Conservation (phyloP, 768 basidiomycete genomes). For the Psilocybe cyanescens region DNA sequence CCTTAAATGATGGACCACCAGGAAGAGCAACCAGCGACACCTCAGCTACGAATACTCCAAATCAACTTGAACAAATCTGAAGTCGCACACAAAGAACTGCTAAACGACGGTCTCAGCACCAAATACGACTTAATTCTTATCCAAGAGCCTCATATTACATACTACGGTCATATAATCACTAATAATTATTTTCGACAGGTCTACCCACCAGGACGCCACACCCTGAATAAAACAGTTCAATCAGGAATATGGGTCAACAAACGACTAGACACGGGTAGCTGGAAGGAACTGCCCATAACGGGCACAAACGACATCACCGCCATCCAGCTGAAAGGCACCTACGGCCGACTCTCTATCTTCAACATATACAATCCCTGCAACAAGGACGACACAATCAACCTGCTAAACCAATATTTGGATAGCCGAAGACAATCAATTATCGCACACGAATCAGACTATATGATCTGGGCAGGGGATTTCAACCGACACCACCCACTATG, state of each 20-base stretch:
- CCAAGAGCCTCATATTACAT: slow-evolving; percentile 14
- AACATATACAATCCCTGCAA: slow-evolving; percentile 37
- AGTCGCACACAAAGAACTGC: slow-evolving; percentile 11
- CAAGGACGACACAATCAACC: not conserved
- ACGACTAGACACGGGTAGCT: slow-evolving; percentile 14
- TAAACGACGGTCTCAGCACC: not conserved
- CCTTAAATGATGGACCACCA: no score
- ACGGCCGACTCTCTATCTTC: slow-evolving; percentile 27
- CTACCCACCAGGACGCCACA: not conserved
- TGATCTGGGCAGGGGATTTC: slow-evolving; percentile 34
- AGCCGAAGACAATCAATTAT: not conserved
- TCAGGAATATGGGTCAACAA: not conserved
- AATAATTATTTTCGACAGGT: not conserved
- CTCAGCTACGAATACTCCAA: not conserved
- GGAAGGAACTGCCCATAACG: slow-evolving; percentile 23
- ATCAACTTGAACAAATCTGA: slow-evolving; percentile 17
- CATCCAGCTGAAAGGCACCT: slow-evolving; percentile 21
- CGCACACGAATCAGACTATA: not conserved
- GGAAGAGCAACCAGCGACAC: no score
- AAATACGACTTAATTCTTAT: slow-evolving; percentile 14
- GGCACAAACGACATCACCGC: slow-evolving; percentile 27
- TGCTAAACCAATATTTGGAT: not conserved
- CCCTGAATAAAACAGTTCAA: not conserved
- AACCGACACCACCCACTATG: slow-evolving; percentile 45
- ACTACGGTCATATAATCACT: not conserved